Evolutionary conservation across 257 asterid genomes (phyloP).

Genomic region (Nicotiana tabacum): DNA sequence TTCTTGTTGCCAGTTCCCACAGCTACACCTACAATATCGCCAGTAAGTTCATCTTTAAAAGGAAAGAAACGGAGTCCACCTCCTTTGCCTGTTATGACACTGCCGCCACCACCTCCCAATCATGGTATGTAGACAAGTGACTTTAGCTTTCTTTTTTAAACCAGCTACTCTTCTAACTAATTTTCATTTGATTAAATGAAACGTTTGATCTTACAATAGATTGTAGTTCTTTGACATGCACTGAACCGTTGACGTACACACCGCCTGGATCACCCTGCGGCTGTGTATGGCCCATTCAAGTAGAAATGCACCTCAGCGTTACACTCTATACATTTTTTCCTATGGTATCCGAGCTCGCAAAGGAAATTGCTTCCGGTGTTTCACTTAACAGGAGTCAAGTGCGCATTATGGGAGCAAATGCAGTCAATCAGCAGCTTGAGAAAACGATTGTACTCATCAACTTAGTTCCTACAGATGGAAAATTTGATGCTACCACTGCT

Average conservation of each 20-base stretch:
- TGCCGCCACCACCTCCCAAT: slow-evolving; percentile 87
- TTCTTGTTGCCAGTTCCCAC: slow-evolving; percentile 32
- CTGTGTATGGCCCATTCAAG: slow-evolving; percentile 79
- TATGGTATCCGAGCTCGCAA: slow-evolving; percentile 57
- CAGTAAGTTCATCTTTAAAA: slow-evolving; percentile 31
- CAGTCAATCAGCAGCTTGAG: slow-evolving; percentile 60
- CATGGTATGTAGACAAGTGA: slow-evolving; percentile 32
- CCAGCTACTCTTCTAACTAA: background rate
- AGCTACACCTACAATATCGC: slow-evolving; percentile 47
- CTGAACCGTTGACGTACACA: slow-evolving; percentile 65
- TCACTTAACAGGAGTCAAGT: slow-evolving; percentile 61
- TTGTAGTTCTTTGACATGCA: slow-evolving; percentile 52
- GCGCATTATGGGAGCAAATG: slow-evolving; percentile 86
- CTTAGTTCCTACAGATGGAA: slow-evolving; percentile 56
- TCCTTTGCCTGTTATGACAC: slow-evolving; percentile 47
- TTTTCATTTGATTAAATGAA: background rate
- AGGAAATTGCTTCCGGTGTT: slow-evolving; percentile 46
- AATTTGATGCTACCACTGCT: slow-evolving; percentile 44
- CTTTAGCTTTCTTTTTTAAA: background rate
- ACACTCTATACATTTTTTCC: slow-evolving; percentile 63
- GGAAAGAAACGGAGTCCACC: slow-evolving; percentile 32
- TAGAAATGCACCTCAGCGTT: slow-evolving; percentile 45
- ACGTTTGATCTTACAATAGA: slow-evolving; percentile 24
- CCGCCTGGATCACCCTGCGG: slow-evolving; percentile 74
- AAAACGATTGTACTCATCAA: slow-evolving; percentile 62